phyloP scores from a whole-genome alignment of 805 yeast species.

The Tanozyma kutaoensis region DNA sequence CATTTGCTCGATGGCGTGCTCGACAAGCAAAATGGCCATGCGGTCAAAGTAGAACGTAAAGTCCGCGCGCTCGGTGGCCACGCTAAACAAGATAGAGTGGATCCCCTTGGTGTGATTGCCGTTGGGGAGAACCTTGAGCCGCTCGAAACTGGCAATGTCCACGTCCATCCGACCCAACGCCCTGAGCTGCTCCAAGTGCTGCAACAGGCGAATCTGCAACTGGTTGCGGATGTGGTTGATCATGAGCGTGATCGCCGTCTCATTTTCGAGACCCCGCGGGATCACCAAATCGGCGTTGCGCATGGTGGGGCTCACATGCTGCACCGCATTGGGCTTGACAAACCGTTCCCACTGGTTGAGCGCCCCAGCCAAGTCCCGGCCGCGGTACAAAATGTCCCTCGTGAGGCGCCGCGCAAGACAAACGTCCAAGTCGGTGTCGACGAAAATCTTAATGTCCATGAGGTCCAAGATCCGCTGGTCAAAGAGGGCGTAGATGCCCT shows the following conservation, averaged over 20 bases:
- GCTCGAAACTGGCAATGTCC: constrained; percentile 9
- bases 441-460: constrained; percentile 81
- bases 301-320: constrained; percentile 64
- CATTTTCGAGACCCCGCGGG: constrained; percentile 84
- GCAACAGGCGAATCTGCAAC: constrained; percentile 45
- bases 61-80: constrained; percentile 48
- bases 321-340: constrained; percentile 86
- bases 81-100: constrained; percentile 53
- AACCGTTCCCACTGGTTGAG: constrained; percentile 80
- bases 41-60: constrained; percentile 82
- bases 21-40: constrained; percentile 58
- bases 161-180: constrained; percentile 35
- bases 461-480: constrained; percentile 54
- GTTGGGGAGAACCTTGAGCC: constrained; percentile 23
- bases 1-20: constrained; percentile 52
- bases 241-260: constrained; percentile 66
- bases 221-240: constrained; percentile 70
- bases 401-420: constrained; percentile 82
- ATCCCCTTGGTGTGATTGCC: constrained; percentile 64
- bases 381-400: constrained; percentile 77
- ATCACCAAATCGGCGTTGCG: constrained; percentile 72
- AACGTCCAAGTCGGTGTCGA: constrained; percentile 87
- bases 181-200: constrained; percentile 54
- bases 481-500: constrained; percentile 79
- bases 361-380: constrained; percentile 73